Conservation (phyloP, 2,329 filamentous ascomycete species). For the Aureobasidium uvarum region DNA sequence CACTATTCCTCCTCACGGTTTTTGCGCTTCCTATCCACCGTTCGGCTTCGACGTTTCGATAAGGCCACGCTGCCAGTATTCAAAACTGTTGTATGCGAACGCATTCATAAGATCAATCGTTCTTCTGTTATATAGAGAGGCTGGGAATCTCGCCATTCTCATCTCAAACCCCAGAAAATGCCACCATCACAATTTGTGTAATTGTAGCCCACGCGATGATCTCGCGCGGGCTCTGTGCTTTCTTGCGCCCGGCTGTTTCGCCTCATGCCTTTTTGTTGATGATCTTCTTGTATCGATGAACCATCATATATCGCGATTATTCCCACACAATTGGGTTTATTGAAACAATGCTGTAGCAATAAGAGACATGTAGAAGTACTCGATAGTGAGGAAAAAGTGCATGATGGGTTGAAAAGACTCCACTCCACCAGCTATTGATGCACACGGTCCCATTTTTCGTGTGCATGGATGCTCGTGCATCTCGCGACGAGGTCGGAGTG, state of each 20-base stretch:
- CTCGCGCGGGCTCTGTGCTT: conserved; percentile 18
- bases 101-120: not conserved
- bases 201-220: conserved; percentile 8
- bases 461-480: conserved; percentile 25
- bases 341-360: not conserved
- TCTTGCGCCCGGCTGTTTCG: not conserved
- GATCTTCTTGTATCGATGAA: conserved; percentile 6
- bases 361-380: not conserved
- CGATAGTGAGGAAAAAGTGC: not conserved
- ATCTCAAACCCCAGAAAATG: conserved; percentile 1
- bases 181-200: not conserved
- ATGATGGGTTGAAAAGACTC: not conserved
- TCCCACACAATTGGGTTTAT: conserved; percentile 23
- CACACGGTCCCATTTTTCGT: conserved; percentile 7
- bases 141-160: not conserved
- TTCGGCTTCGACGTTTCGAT: conserved; percentile 20
- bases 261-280: conserved; percentile 15
- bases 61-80: not conserved
- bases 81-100: conserved; percentile 16
- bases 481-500: not conserved
- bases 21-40: not conserved
- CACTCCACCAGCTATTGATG: not conserved
- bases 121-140: not conserved
- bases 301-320: conserved; percentile 11
- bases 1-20: not conserved